A percentile compares a stretch with the other conserved stretches of the same genome.
Conservation (phyloP, 2,329 filamentous ascomycete genomes). For the Tympanopsis confertula region DNA sequence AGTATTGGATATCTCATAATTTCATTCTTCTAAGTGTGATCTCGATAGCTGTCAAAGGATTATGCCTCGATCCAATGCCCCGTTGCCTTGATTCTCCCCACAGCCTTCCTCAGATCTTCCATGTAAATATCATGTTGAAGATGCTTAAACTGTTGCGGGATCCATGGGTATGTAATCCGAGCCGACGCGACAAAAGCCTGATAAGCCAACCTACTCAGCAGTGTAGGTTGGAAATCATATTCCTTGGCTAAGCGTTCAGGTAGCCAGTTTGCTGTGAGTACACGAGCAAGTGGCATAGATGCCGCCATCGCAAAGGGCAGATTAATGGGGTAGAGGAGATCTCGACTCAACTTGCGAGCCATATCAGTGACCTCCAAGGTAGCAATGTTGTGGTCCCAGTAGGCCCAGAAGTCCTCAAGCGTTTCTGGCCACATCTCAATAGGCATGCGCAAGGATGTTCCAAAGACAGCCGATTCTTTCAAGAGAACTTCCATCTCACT, state of each 20-base stretch:
- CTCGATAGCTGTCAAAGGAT: too few relatives aligned
- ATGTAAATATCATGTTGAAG: slow-evolving; percentile 15
- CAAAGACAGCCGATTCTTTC: slow-evolving; percentile 13
- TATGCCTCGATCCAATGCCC: slow-evolving; percentile 11
- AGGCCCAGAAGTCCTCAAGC: slow-evolving; percentile 20
- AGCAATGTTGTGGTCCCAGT: slow-evolving; percentile 22
- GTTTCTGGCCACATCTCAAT: slow-evolving; percentile 21
- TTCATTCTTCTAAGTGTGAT: too few relatives aligned
- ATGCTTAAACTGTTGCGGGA: slow-evolving; percentile 12
- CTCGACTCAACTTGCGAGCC: slow-evolving; percentile 13
- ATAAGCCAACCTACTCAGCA: slow-evolving; percentile 8
- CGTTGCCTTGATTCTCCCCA: slow-evolving; percentile 6
- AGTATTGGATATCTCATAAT: too few relatives aligned
- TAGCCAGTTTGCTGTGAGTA: slow-evolving; percentile 15
- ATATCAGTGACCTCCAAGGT: slow-evolving; percentile 17
- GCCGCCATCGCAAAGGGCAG: slow-evolving; percentile 12
- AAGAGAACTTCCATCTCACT: slow-evolving; percentile 9
- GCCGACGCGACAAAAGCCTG: slow-evolving; percentile 8
- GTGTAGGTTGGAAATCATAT: slow-evolving; percentile 13
- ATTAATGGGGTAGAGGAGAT: slow-evolving; percentile 14
- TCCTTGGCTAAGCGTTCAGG: slow-evolving; percentile 13
- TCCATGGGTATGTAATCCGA: slow-evolving; percentile 10
- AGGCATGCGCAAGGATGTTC: slow-evolving; percentile 14
- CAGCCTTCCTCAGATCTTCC: slow-evolving; percentile 16
- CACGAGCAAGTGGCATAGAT: slow-evolving; percentile 12